Evolutionary conservation across 2,329 filamentous ascomycete genomes (phyloP).

Genomic region (Pseudogymnoascus sp.): DNA sequence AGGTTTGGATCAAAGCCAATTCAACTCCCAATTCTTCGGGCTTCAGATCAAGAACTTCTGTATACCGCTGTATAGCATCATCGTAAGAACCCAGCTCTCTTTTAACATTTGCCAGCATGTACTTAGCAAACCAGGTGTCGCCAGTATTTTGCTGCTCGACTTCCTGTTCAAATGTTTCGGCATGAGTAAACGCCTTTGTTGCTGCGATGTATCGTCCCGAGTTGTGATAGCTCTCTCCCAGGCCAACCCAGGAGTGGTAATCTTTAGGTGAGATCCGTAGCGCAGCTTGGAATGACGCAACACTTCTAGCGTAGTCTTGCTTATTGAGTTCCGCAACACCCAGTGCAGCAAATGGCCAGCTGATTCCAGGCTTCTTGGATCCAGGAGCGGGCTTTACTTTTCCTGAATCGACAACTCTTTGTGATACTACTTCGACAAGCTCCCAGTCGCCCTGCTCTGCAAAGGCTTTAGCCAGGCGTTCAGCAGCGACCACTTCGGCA

Average conservation of each 20-base stretch:
- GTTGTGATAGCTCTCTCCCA: slow-evolving; percentile 96
- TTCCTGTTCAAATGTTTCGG: slow-evolving; percentile 64
- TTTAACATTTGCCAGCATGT: slow-evolving; percentile 93
- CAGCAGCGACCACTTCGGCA: slow-evolving; percentile 77
- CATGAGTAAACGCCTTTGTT: slow-evolving; percentile 81
- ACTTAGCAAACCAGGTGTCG: slow-evolving; percentile 90
- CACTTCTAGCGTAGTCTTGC: slow-evolving; percentile 80
- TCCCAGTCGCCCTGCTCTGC: slow-evolving; percentile 94
- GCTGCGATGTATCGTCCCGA: slow-evolving; percentile 92
- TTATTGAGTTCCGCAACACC: slow-evolving; percentile 93
- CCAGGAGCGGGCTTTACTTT: slow-evolving; percentile 85
- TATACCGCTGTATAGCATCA: slow-evolving; percentile 70
- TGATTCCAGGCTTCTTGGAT: slow-evolving; percentile 85
- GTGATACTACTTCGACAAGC: slow-evolving; percentile 84
- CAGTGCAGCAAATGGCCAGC: slow-evolving; percentile 91
- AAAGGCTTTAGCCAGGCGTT: slow-evolving; percentile 77
- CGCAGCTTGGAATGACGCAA: slow-evolving; percentile 86
- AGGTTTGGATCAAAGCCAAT: slow-evolving; percentile 79
- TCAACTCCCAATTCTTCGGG: slow-evolving; percentile 77
- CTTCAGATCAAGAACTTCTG: slow-evolving; percentile 60
- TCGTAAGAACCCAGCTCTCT: slow-evolving; percentile 88
- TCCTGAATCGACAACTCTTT: slow-evolving; percentile 89
- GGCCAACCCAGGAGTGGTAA: slow-evolving; percentile 91
- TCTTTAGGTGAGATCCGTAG: slow-evolving; percentile 76
- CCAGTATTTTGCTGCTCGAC: slow-evolving; percentile 47